Evolutionary conservation across 768 basidiomycete genomes (phyloP), one percentile per base, ranked within the genome.

Genomic region (Ramaria rubella): DNA sequence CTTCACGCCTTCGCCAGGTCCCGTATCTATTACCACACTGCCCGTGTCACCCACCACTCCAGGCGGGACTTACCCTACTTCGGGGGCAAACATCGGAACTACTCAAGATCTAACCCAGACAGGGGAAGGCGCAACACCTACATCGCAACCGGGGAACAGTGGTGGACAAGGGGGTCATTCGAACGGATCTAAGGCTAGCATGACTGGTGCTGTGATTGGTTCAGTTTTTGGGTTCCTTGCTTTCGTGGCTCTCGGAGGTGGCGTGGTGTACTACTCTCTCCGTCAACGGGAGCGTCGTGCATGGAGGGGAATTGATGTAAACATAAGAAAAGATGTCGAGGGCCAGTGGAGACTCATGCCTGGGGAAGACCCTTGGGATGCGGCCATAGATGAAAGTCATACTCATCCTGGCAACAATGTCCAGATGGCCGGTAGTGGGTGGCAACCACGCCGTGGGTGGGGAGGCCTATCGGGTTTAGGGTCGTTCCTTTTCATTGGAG

Each of bases 211-310:
- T 62, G 80, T 77, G 2, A 67, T 92, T 5, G 86, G 86, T 11
- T 74, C 81, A 4, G 71, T 78, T 0, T 73, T 93, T 44, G 88
- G 84, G 14, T 65, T 80, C 6, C 67, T 87, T 7, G 85, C 74
- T 11, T 69, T 86, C 12, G 52, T 83, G 15, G 76, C 73, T 3
- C 66, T 75, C 7, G 72, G 69, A 14, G 60, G 76, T 0, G 74
- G 66, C 1, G 68, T 68, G 2, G 66, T 75, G 1, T 82, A 76
- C 63, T 83, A 57, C 24, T 49, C 57, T n/a, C 52, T 61, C 30
- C 57, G 61, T 4, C 46, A 45, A 27, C 61, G 59, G 44, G 30
- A 38, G 19, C 24, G 44, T 26, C 52, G 40, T 55, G 52, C 49
- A 19, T 30, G 52, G 52, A 27, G 8, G 34, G n/a, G 44, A 15